Evolutionary conservation across 176 grass and related monocot species (phyloP), one percentile per base, ranked within the genome.

Genomic region (Metroxylon sagu): DNA sequence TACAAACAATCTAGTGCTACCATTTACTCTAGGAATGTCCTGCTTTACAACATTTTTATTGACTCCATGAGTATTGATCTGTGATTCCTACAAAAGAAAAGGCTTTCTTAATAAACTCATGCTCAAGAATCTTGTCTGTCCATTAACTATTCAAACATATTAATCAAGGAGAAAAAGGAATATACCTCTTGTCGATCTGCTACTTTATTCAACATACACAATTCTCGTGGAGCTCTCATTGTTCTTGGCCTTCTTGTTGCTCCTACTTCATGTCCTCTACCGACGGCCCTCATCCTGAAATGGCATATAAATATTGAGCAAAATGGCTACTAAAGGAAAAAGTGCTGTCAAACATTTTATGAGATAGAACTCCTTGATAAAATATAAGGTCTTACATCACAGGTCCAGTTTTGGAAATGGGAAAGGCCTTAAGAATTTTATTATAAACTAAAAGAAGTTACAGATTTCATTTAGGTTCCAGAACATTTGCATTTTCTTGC

Each of bases 181-280:
- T 35, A 62, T 70, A 85, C 82, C 82, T 74, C 69, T 67, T 12
- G 52, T 26, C 18, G 12, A 18, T 60, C 77, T 3, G 35, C 69
- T 71, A 67, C 53, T 59, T 73, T 77, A 30, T 25, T 68, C 35
- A 69, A 15, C 27, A 59, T 61, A 77, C 21, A 67, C 52, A 17
- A 35, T 76, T 88, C 81, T 56, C 69, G 78, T 26, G 69, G 35
- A 75, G 73, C 72, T 74, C 72, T 85, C 67, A 75, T 78, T 56
- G 71, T 55, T 79, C 82, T 92, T 53, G 79, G 82, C 49, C 60
- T 89, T 76, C 75, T 92, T 48, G 76, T 77, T 69, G 62, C 76
- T 78, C 83, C 88, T 70, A 25, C 54, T 5, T 65, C 80, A 62
- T 75, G 78, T n/a, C 35, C 66, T 86, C 77, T 89, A 48, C 80